A percentile compares a stretch with the other conserved stretches of the same genome.
Evolutionary conservation across 805 yeast genomes (phyloP).

Genomic region (Candida palmyrensis): DNA sequence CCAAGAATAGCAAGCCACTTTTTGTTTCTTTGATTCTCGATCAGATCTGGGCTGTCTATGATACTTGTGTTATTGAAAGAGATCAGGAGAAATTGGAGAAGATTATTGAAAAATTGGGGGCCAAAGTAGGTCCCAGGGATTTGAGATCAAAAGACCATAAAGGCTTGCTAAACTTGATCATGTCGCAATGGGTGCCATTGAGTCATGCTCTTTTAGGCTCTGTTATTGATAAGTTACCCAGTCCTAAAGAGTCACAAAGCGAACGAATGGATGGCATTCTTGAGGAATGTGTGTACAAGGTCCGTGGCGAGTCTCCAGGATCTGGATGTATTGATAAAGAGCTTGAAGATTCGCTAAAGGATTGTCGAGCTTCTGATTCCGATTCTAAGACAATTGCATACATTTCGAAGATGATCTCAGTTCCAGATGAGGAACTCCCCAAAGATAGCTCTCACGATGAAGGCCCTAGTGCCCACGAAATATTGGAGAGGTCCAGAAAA

Average conservation of each 20-base stretch:
- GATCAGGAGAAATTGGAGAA: conserved; percentile 70
- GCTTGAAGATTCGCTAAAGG: conserved; percentile 37
- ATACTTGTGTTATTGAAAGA: conserved; percentile 57
- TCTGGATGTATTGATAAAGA: too few relatives aligned
- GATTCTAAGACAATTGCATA: conserved; percentile 54
- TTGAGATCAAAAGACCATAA: conserved; percentile 73
- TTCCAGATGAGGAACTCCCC: conserved; percentile 81
- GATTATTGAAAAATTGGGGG: conserved; percentile 64
- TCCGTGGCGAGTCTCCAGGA: conserved; percentile 50
- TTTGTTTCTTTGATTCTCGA: conserved; percentile 86
- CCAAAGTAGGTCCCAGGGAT: conserved; percentile 71
- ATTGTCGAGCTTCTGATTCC: conserved; percentile 66
- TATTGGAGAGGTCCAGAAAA: conserved; percentile 54
- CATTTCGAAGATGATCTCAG: conserved; percentile 83
- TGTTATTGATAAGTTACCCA: conserved; percentile 80
- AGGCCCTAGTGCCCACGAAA: conserved; percentile 46
- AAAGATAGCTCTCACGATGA: conserved; percentile 28
- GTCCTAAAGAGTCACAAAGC: conserved; percentile 73
- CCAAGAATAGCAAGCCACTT: conserved; percentile 67
- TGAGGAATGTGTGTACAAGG: conserved; percentile 34
- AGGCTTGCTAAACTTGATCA: conserved; percentile 54
- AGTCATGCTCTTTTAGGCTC: conserved; percentile 80
- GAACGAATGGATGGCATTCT: conserved; percentile 66
- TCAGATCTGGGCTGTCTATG: conserved; percentile 88
- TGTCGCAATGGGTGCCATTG: conserved; percentile 94